Percentiles rank a stretch among this genome's conserved stretches.
Conservation (phyloP, 2,329 filamentous ascomycete genomes). For the Chaetothyriales sp. region DNA sequence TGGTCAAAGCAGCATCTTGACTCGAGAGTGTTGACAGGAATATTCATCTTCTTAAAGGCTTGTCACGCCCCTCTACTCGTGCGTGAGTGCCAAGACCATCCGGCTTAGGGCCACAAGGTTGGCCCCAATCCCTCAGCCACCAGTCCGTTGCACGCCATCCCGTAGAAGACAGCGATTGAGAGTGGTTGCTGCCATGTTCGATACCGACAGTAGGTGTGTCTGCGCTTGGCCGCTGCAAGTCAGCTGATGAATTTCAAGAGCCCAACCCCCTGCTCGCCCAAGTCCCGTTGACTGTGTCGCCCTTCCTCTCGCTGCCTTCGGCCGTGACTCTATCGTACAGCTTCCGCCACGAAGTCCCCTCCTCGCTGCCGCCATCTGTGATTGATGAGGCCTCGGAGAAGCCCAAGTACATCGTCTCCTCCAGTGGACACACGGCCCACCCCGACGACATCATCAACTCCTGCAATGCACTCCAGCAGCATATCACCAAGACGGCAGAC, state of each 20-base stretch:
- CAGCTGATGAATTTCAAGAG: constrained; percentile 33
- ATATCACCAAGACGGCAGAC: constrained; percentile 55
- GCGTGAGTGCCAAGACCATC: no score
- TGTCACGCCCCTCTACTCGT: no score
- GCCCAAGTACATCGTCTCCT: constrained; percentile 61
- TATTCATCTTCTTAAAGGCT: no score
- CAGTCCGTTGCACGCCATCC: background rate
- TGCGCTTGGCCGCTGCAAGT: background rate
- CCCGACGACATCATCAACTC: constrained; percentile 74
- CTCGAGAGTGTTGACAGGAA: no score
- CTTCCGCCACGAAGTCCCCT: constrained; percentile 70
- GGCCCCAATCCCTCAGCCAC: no score
- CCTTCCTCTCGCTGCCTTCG: constrained; percentile 80
- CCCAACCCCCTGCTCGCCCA: constrained; percentile 83
- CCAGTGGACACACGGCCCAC: constrained; percentile 68
- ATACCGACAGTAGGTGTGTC: constrained; percentile 29
- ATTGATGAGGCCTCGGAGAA: constrained; percentile 40
- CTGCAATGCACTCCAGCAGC: constrained; percentile 62
- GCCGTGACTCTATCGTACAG: constrained; percentile 89
- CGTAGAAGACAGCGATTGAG: background rate
- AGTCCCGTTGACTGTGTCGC: constrained; percentile 83
- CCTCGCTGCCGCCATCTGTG: constrained; percentile 64
- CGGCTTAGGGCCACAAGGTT: no score
- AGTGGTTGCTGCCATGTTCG: constrained; percentile 25
- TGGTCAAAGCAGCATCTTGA: no score